Evolutionary conservation across 176 grass and related monocot species (phyloP).

Genomic region (Oropetium thomaeum): DNA sequence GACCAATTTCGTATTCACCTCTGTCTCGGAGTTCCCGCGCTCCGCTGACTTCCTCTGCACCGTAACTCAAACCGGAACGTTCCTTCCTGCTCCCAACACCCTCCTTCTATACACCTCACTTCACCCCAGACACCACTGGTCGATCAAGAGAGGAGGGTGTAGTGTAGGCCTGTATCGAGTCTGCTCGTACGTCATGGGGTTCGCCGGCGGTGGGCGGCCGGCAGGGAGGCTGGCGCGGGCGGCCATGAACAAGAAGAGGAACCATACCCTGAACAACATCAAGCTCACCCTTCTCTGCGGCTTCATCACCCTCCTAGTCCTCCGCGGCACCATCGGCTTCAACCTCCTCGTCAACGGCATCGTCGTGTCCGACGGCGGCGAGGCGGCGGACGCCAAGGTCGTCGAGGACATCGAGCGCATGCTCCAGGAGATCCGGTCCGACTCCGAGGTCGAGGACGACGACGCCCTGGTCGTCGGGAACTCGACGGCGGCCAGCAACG

Average conservation of each 20-base stretch:
- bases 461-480: neutral
- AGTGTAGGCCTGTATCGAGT: neutral
- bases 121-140: neutral
- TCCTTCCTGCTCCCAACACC: neutral
- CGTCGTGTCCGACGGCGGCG: neutral
- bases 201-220: constrained; percentile 22
- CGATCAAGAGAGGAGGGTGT: neutral
- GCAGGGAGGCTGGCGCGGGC: neutral
- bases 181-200: constrained; percentile 6
- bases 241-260: constrained; percentile 1
- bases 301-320: constrained; percentile 64
- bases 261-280: constrained; percentile 57
- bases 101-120: neutral
- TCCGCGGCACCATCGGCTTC: constrained; percentile 63
- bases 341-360: constrained; percentile 30
- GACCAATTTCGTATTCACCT: neutral
- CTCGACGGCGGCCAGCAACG: constrained; percentile 13
- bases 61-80: neutral
- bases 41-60: neutral
- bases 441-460: constrained; percentile 53
- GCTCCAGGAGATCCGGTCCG: constrained; percentile 65
- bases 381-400: constrained; percentile 32
- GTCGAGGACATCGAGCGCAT: constrained; percentile 69
- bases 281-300: constrained; percentile 73
- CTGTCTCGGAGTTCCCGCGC: constrained; percentile 16